phyloP scores from a whole-genome alignment of 805 yeast species.

The Suhomyces vadensis region DNA sequence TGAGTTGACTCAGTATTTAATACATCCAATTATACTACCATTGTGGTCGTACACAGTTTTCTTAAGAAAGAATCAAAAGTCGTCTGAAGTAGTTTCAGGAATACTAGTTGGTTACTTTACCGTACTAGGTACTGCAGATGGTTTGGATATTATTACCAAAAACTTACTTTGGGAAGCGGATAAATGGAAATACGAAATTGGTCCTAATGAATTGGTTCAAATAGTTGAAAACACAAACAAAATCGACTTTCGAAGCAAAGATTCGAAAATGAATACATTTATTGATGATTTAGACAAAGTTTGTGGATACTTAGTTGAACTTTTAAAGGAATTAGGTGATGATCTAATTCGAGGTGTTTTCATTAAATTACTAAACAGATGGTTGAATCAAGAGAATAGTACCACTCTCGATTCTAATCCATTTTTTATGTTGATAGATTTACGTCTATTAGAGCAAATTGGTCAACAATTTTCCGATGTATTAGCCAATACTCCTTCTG shows the following conservation, averaged over 20 bases:
- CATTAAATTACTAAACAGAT: conserved; percentile 53
- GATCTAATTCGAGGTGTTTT: conserved; percentile 49
- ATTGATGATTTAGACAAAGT: conserved; percentile 28
- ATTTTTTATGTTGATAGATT: conserved; percentile 55
- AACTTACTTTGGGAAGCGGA: conserved; percentile 34
- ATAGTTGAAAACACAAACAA: conserved; percentile 16
- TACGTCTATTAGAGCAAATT: conserved; percentile 64
- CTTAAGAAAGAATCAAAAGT: conserved; percentile 29
- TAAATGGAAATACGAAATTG: conserved; percentile 45
- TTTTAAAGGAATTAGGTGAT: conserved; percentile 54
- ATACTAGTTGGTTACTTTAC: conserved; percentile 41
- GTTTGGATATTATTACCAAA: conserved; percentile 32
- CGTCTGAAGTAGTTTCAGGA: conserved; percentile 35
- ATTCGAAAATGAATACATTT: conserved; percentile 29
- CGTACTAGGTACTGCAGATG: conserved; percentile 17
- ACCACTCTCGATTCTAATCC: conserved; percentile 44
- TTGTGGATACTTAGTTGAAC: conserved; percentile 30
- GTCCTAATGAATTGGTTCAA: conserved; percentile 41
- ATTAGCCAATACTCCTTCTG: conserved; percentile 55
- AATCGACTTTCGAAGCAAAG: conserved; percentile 15
- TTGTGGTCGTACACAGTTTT: conserved; percentile 50
- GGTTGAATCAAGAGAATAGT: conserved; percentile 45
- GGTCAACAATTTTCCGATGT: conserved; percentile 58
- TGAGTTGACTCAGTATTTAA: conserved; percentile 24
- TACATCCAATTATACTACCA: conserved; percentile 33